These are phyloP conservation scores for Fusarium kyushuense DNA, from an alignment of 2,329 filamentous ascomycete genomes.

Conservation along the genomic window DNA sequence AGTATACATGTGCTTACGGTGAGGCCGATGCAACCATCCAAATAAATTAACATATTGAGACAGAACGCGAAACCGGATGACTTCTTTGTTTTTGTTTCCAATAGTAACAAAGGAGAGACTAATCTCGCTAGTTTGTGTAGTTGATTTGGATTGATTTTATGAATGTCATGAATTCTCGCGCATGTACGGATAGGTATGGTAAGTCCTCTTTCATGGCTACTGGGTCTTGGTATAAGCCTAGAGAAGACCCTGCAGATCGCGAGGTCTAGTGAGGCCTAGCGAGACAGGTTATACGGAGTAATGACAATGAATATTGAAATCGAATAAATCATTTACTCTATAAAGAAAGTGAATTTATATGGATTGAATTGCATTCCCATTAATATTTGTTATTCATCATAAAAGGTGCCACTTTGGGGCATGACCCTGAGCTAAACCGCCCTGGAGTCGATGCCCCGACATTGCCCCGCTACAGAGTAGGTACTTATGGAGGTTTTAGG, in stretches of 20 bases:
- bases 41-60: slow-evolving; percentile 4
- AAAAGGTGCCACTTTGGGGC: slow-evolving; percentile 26
- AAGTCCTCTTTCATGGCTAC: neutral
- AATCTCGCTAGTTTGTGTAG: slow-evolving; percentile 4
- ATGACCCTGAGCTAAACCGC: slow-evolving; percentile 24
- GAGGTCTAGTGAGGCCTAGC: neutral
- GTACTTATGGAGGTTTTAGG: neutral
- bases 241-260: slow-evolving; percentile 8
- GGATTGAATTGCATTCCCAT: neutral
- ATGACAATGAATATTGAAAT: neutral
- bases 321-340: neutral
- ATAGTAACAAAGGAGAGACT: neutral
- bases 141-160: neutral
- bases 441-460: slow-evolving; percentile 1
- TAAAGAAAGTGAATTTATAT: neutral
- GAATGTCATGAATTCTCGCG: neutral
- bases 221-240: neutral
- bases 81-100: neutral
- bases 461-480: slow-evolving; percentile 3
- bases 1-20: slow-evolving; percentile 22
- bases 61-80: slow-evolving; percentile 2
- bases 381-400: neutral
- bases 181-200: neutral
- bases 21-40: slow-evolving; percentile 38
- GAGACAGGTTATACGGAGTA: too few relatives aligned